Evolutionary conservation across 139 green algal genomes (phyloP), one percentile per base, ranked within the genome.

Genomic region (Volvox reticuliferus): DNA sequence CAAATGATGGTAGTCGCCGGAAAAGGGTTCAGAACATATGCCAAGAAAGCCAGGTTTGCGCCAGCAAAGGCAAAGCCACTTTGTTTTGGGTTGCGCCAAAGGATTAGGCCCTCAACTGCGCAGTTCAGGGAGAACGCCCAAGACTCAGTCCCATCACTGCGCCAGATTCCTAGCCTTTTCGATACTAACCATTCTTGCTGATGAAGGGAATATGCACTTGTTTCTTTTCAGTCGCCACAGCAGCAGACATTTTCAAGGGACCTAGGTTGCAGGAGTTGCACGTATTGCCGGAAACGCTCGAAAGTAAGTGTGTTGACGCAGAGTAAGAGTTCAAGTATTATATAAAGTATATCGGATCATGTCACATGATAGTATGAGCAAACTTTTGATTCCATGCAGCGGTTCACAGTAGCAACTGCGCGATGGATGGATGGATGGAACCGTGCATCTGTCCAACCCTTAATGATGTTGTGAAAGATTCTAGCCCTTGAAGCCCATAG

Each of bases 101-200:
- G 61, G 2, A 77, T 6, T 1, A 87, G 30, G 16, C 3, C 12
- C 62, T 87, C 81, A 5, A 87, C 81, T 87, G 81, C 81, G 33
- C 16, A 16, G 18, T 21, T 84, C 14, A 22, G 36, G 26, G 28
- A 14, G 28, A 77, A 30, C 16, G 30, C n/a, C 61, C 61, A 77
- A 30, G 36, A 44, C 32, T 84, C 78, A 87, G 33, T 87, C 35
- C 61, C 28, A 77, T 32, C 32, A 55, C 21, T 61, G 5, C 6
- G 30, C 30, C 75, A 19, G 3, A 63, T 21, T 26, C 37, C 12
- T 20, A 0, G n/a, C n/a, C 32, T 26, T 32, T 28, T 32, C 32
- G 0, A 30, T 1, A 87, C 81, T 87, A 19, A 77, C 81, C 81
- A 16, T 87, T 17, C 62, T 87, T 87, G 81, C 81, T 87, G 81